Percentiles rank a stretch among this genome's conserved stretches.
phyloP scores from a whole-genome alignment of 257 asterid species.

The Fraxinus anomala region DNA sequence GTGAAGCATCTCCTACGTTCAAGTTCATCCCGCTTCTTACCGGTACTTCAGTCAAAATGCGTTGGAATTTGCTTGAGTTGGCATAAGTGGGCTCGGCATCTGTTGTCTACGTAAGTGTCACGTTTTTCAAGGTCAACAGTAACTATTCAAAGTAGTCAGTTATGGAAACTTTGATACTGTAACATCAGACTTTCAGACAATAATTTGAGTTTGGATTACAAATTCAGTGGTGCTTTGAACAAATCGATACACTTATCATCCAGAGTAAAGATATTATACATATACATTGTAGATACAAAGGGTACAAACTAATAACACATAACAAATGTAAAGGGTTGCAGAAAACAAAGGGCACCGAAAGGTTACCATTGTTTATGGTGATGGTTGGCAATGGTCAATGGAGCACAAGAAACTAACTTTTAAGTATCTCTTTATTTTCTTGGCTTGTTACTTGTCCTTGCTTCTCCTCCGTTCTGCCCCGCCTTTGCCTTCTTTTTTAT shows the following conservation, averaged over 20 bases:
- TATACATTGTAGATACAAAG: background rate
- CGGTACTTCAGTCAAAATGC: too few species aligned
- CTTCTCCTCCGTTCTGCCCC: background rate
- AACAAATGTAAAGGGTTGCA: background rate
- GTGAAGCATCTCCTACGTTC: too few species aligned
- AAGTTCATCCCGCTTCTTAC: too few species aligned
- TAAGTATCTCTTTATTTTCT: background rate
- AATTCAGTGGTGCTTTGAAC: background rate
- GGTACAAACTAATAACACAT: slow-evolving; percentile 5
- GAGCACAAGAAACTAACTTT: background rate
- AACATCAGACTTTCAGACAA: background rate
- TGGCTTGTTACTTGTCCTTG: background rate
- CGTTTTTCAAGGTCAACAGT: too few species aligned
- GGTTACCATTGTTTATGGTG: background rate
- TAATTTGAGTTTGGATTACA: background rate
- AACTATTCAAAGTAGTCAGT: background rate
- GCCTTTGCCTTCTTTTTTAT: background rate
- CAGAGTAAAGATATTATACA: background rate
- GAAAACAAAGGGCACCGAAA: background rate
- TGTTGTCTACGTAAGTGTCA: too few species aligned
- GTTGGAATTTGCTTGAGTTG: too few species aligned
- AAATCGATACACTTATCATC: background rate
- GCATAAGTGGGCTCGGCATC: too few species aligned
- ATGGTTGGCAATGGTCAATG: background rate
- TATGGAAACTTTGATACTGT: background rate